Base-by-base conservation (phyloP, 352 stramenopile genomes). In the Thalassiosira livingstoniorum region DNA sequence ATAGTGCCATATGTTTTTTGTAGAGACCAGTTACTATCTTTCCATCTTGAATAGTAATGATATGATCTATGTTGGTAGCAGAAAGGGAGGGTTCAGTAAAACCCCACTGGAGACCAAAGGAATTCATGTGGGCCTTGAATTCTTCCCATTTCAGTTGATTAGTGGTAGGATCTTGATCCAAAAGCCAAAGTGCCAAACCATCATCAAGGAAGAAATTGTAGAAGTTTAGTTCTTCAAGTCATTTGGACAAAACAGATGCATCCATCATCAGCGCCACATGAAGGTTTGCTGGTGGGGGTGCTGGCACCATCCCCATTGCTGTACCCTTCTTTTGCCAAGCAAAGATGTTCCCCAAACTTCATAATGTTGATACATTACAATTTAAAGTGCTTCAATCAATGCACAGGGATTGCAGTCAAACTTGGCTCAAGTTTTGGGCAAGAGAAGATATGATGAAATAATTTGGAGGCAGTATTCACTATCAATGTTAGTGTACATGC, bases 401-500 rank as follows among this genome's bases (percentile, higher is more conserved):
- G 63, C 39, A 42, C 13, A 29, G 11, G 25, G n/a, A 32, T 60
- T 21, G 25, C 60, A 67, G 32, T 53, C 35, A n/a, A 65, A 45
- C 1, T 72, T 47, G 43, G 25, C 25, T 3, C 45, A 71, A 2
- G 31, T 32, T 37, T 53, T 15, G 27, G 65, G 77, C 27, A 60
- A 10, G 21, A 1, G 18, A 18, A 75, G 23, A n/a, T 32, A 66
- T 1, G 0, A 7, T 1, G 53, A 39, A 29, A 66, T 75, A 25
- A 23, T 29, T 2, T 39, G 18, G 5, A 79, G 37, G 7, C 39
- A 43, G 51, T 21, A 21, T 10, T 34, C 18, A 11, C 60, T 79
- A 31, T 43, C 1, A 13, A 79, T 79, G 23, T 69, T 79, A 21
- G 55, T 54, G 43, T 78, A 78, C 69, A 78, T 78, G 13, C 23